Percentiles rank a stretch among this genome's conserved stretches.
Conservation (phyloP, 768 basidiomycete genomes). For the Mycena polygramma region DNA sequence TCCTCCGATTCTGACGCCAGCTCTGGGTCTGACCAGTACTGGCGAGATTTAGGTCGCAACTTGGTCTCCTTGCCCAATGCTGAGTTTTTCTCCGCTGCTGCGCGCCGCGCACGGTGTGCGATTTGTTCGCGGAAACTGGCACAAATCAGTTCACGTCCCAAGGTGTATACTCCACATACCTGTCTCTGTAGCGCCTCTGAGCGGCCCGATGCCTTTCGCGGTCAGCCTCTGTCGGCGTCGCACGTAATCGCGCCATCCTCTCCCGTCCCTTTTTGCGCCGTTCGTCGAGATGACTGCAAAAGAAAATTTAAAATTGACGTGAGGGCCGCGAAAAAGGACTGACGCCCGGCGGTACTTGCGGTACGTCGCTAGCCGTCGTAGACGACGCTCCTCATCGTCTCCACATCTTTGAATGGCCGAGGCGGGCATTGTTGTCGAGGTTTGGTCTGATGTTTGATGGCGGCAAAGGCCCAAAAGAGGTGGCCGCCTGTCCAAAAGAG, state of each 20-base stretch:
- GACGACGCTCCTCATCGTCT: not conserved
- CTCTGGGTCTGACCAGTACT: slow-evolving; percentile 16
- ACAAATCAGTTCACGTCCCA: too few relatives aligned
- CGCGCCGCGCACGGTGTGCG: not conserved
- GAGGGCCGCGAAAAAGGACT: not conserved
- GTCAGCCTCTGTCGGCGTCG: not conserved
- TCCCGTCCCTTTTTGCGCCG: not conserved
- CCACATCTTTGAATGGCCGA: not conserved
- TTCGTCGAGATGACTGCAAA: not conserved
- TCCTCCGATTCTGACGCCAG: not conserved
- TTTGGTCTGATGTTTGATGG: too few relatives aligned
- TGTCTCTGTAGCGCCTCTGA: slow-evolving; percentile 4
- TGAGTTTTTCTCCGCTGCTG: not conserved
- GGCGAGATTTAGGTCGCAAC: not conserved
- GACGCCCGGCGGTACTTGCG: not conserved
- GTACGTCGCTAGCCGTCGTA: not conserved
- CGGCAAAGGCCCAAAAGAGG: not conserved
- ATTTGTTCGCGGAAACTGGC: slow-evolving; percentile 19
- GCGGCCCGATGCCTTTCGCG: slow-evolving; percentile 5
- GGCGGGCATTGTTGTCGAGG: not conserved
- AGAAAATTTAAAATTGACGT: not conserved
- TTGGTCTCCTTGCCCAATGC: not conserved
- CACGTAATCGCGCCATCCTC: slow-evolving; percentile 3
- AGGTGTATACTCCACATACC: not conserved
- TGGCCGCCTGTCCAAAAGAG: not conserved